phyloP scores from a whole-genome alignment of 139 green algal genomes.

The Eudorina sp. region DNA sequence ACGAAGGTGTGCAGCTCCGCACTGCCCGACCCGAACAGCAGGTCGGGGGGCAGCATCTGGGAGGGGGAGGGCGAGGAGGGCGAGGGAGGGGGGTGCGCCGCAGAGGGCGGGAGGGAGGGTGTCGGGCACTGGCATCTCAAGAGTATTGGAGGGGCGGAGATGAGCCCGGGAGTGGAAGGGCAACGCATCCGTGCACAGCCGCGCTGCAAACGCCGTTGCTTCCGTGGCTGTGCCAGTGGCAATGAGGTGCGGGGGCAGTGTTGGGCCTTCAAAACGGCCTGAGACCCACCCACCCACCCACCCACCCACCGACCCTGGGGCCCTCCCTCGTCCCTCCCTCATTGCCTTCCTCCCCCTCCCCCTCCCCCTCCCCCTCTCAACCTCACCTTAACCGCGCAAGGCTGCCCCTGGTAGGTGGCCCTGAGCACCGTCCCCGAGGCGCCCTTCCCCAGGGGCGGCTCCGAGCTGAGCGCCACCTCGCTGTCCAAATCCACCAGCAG shows the following conservation, averaged over 20 bases:
- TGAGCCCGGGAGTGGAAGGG: too few relatives aligned
- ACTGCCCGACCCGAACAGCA: slow-evolving; percentile 8
- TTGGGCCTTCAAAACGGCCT: too few relatives aligned
- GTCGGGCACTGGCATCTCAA: too few relatives aligned
- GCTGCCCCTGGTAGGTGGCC: neutral
- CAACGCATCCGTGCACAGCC: too few relatives aligned
- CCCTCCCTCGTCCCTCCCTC: too few relatives aligned
- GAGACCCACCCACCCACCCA: too few relatives aligned
- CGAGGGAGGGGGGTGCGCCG: neutral
- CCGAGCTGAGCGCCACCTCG: neutral
- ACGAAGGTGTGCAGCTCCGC: slow-evolving; percentile 37
- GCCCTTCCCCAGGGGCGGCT: slow-evolving; percentile 12
- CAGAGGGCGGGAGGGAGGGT: neutral
- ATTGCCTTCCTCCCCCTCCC: neutral
- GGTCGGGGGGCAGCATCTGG: slow-evolving; percentile 12
- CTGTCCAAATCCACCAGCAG: neutral
- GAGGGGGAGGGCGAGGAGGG: neutral
- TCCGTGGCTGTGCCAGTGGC: too few relatives aligned
- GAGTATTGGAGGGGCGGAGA: too few relatives aligned
- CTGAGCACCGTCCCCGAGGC: slow-evolving; percentile 9
- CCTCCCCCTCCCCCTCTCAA: neutral
- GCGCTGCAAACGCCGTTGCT: too few relatives aligned
- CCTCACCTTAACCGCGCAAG: slow-evolving; percentile 26
- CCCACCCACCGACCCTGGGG: too few relatives aligned
- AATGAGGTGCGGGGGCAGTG: too few relatives aligned